phyloP scores from a whole-genome alignment of 192 early-diverging fungal genomes.

The Umbelopsis vinacea region DNA sequence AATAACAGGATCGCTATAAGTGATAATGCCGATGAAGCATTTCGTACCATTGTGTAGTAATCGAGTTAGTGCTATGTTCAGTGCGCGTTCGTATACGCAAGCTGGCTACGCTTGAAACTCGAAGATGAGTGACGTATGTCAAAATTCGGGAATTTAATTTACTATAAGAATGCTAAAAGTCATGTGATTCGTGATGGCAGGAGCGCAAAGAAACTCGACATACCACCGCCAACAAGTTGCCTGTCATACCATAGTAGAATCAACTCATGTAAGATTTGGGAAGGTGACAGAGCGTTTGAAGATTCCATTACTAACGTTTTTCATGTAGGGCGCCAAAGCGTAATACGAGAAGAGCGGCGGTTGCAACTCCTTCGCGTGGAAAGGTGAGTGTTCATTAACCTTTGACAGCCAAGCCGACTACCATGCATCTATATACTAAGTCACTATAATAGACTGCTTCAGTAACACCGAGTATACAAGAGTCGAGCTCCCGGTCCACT shows the following conservation, averaged over 20 bases:
- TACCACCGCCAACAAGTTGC: too few relatives aligned
- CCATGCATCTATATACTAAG: background rate
- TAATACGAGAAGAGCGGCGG: background rate
- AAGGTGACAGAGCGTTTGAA: background rate
- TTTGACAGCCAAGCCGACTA: background rate
- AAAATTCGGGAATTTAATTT: background rate
- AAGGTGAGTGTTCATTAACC: background rate
- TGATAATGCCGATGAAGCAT: background rate
- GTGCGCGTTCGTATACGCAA: constrained; percentile 22
- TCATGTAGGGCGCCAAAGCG: constrained; percentile 19
- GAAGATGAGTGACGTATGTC: background rate
- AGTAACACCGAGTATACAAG: background rate
- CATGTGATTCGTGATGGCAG: background rate
- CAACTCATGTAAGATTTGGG: too few relatives aligned
- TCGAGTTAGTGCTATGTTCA: constrained; percentile 11
- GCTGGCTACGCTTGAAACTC: background rate
- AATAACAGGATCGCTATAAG: background rate
- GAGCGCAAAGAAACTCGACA: too few relatives aligned
- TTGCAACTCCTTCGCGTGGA: background rate
- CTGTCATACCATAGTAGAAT: too few relatives aligned
- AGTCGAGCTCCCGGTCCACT: background rate
- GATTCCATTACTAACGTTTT: background rate
- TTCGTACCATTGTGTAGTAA: constrained; percentile 11
- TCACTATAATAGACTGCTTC: background rate
- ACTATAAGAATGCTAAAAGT: background rate